Evolutionary conservation across 2,329 filamentous ascomycete genomes (phyloP).

Genomic region (Huntiella bhutanensis): DNA sequence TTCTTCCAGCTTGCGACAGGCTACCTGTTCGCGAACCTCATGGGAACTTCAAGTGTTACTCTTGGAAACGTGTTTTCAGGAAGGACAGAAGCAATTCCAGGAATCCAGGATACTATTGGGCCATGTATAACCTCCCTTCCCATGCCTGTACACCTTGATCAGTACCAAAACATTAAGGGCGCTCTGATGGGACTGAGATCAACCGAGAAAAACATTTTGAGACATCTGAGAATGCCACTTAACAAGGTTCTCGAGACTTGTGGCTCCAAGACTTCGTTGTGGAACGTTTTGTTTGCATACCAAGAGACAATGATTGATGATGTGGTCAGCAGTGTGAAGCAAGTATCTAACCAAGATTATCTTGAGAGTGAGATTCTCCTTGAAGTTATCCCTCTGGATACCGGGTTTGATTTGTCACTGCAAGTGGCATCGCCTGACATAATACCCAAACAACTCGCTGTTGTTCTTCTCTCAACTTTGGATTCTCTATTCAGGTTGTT

Average conservation of each 20-base stretch:
- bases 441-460: constrained; percentile 36
- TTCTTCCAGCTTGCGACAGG: constrained; percentile 57
- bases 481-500: constrained; percentile 26
- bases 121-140: constrained; percentile 66
- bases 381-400: constrained; percentile 47
- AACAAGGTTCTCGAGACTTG: constrained; percentile 33
- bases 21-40: constrained; percentile 45
- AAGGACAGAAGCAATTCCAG: constrained; percentile 49
- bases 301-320: constrained; percentile 46
- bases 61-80: constrained; percentile 72
- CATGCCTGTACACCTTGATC: neutral
- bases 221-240: constrained; percentile 44
- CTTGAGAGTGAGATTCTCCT: constrained; percentile 60
- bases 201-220: constrained; percentile 45
- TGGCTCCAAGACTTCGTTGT: constrained; percentile 35
- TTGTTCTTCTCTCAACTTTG: constrained; percentile 41
- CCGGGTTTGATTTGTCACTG: constrained; percentile 23
- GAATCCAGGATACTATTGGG: constrained; percentile 56
- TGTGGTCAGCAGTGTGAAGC: constrained; percentile 22
- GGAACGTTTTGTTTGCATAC: constrained; percentile 67
- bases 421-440: constrained; percentile 23
- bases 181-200: constrained; percentile 45
- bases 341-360: constrained; percentile 46
- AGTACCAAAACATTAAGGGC: constrained; percentile 35
- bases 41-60: constrained; percentile 45